phyloP scores from a whole-genome alignment of 2,329 filamentous ascomycete species.

The Ascocoryne sarcoides region DNA sequence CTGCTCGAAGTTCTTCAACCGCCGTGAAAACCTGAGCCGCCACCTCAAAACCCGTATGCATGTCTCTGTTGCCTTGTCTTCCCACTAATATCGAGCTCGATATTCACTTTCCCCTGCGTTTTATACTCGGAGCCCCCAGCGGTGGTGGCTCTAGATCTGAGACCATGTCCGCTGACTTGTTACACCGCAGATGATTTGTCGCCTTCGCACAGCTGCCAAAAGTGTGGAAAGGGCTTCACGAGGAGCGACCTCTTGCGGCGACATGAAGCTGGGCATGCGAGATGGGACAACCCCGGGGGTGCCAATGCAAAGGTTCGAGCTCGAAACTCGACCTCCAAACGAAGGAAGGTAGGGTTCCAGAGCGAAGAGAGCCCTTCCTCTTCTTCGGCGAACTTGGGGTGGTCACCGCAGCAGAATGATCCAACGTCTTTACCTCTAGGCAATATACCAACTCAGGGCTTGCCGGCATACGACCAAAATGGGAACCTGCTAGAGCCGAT shows the following conservation, averaged over 20 bases:
- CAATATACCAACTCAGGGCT: not conserved
- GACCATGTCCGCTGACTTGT: not conserved
- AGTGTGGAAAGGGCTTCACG: conserved; percentile 21
- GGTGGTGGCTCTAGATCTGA: not conserved
- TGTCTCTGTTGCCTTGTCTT: not conserved
- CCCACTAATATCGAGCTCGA: not conserved
- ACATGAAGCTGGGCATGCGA: conserved; percentile 19
- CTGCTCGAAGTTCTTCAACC: conserved; percentile 17
- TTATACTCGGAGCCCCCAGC: too few relatives aligned
- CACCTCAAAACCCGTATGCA: conserved; percentile 20
- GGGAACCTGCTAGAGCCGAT: not conserved
- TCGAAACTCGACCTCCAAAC: conserved; percentile 3
- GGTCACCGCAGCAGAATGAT: too few relatives aligned
- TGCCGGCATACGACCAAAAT: not conserved
- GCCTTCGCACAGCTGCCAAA: conserved; percentile 16
- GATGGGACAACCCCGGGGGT: conserved; percentile 20
- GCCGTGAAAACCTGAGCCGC: conserved; percentile 21
- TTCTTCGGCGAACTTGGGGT: not conserved
- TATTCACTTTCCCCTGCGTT: too few relatives aligned
- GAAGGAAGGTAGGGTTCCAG: conserved; percentile 8
- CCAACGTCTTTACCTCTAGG: not conserved
- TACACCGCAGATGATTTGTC: conserved; percentile 10
- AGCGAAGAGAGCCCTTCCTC: not conserved
- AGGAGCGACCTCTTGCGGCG: conserved; percentile 20
- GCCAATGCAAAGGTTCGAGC: conserved; percentile 1